Base-by-base conservation (phyloP, 2,329 filamentous ascomycete genomes). In the Phyllosticta citrichinensis region DNA sequence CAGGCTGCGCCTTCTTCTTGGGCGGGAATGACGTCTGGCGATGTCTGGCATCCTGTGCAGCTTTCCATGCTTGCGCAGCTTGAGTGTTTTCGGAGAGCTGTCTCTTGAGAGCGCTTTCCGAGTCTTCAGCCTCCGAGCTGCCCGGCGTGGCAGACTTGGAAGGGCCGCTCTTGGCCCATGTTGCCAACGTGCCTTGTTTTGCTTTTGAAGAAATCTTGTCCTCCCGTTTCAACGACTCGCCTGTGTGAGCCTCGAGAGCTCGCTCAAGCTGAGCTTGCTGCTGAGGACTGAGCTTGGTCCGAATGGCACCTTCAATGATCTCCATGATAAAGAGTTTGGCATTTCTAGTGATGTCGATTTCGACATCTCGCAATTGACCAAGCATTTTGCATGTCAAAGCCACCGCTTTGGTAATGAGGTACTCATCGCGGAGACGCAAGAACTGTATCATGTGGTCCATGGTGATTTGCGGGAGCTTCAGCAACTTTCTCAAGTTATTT, bases 361-460 rank as follows among this genome's bases (percentile, higher is more conserved):
- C 81, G 56, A 89, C 87, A 65, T 92, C 87, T 51, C 86, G 85
- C n/a, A 99, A 79, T 22, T 91, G 87, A 14, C 83, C 83, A 40
- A 99, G 81, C 62, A 99, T 86, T 71, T 96, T 96, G 67, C 86
- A 85, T 33, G 97, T 83, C 27, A 97, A 82, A 27, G 85, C 86
- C 56, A 96, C 90, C 14, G 93, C 87, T 50, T 90, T 90, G 63
- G 83, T 85, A 40, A 94, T 87, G 8, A 99, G 82, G 74, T 91
- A 97, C 60, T 85, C 82, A 71, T 99, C 94, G 64, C 93, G 88
- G 4, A 99, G 81, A 62, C 94, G 86, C 60, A 99, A 82, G 91
- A 96, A 96, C 70, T 88, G 90, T 47, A 88, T 87, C 74, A 96
- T 87, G 17, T 76, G 78, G 63, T 85, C 85, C 71, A 87, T 83